Base-by-base conservation (phyloP, 352 stramenopile genomes). In the Plasmopara muralis region DNA sequence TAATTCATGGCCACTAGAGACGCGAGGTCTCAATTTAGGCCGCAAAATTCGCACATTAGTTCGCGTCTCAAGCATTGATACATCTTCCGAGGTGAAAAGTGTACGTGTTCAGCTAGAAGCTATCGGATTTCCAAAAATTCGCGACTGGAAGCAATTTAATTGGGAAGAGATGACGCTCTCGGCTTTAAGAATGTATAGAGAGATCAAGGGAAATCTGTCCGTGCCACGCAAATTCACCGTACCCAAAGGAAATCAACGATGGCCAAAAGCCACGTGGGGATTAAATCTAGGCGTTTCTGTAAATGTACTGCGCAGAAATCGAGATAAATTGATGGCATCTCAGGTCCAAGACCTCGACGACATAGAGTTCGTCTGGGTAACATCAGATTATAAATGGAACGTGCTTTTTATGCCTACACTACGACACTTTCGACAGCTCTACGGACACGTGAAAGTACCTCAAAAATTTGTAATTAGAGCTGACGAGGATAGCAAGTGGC, bases 111-210 rank as follows among this genome's bases (percentile, higher is more conserved):
- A 78, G 44, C 54, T 83, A 30, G 41, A 60, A 0, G 43, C 44
- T 18, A 43, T 80, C 8, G 64, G 62, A 0, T 68, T 83, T 28
- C 68, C 68, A 1, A 6, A 53, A 31, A 41, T 68, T 6, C 25
- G 49, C 0, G 54, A 83, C 39, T 85, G 75, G 69, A 68, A 60
- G 33, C 59, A 48, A n/a, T 80, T 78, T 42, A 55, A 75, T 25
- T 83, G 69, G 69, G 47, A 67, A 35, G 33, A 62, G 9, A 53
- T 60, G 29, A 38, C 42, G 12, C 20, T 80, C 6, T 35, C 66
- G 7, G 70, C 70, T 2, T 40, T 85, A 5, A 61, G 50, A 12
- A 60, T 30, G 15, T 85, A 68, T 39, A 53, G 66, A 40, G 12
- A 62, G 7, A 38, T 64, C 6, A 9, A 70, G 13, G 68, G 66